Evolutionary conservation across 768 basidiomycete genomes (phyloP).

Genomic region (Chalciporus pseudorubinellus): DNA sequence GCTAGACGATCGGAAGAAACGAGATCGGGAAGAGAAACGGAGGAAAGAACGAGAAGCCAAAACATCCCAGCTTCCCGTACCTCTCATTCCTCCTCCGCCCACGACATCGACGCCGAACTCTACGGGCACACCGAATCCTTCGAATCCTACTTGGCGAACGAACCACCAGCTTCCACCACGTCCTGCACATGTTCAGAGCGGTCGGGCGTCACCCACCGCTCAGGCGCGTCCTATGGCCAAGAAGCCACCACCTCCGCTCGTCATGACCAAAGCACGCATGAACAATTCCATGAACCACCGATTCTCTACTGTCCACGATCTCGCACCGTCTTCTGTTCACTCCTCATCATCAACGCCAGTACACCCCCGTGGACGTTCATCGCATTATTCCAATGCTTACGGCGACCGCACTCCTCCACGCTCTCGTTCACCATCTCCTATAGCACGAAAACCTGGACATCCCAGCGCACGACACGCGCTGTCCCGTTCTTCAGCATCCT

Average conservation of each 20-base stretch:
- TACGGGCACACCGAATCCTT: conserved; percentile 22
- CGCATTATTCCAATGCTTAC: conserved; percentile 14
- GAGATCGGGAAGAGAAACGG: conserved; percentile 48
- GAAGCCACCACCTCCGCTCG: conserved; percentile 20
- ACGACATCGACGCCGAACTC: conserved; percentile 29
- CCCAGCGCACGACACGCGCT: conserved; percentile 24
- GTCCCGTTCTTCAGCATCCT: conserved; percentile 20
- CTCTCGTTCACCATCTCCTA: conserved; percentile 42
- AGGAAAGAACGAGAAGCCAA: conserved; percentile 36
- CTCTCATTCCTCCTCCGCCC: conserved; percentile 4
- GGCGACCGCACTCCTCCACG: conserved; percentile 21
- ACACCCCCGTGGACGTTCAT: conserved; percentile 29
- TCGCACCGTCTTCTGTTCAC: conserved; percentile 15
- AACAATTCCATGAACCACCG: conserved; percentile 26
- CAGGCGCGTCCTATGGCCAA: conserved; percentile 29
- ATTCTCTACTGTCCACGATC: conserved; percentile 20
- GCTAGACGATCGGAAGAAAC: conserved; percentile 49
- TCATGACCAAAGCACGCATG: conserved; percentile 27
- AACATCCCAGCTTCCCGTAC: conserved; percentile 14
- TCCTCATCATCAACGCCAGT: conserved; percentile 39
- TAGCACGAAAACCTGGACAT: conserved; percentile 39
- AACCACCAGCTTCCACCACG: conserved; percentile 31
- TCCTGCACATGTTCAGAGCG: conserved; percentile 23
- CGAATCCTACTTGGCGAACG: conserved; percentile 20
- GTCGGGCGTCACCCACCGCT: conserved; percentile 27